A percentile compares a stretch with the other conserved stretches of the same genome.
phyloP scores from a whole-genome alignment of 208 protist species.

The Trypanosoma congolense region DNA sequence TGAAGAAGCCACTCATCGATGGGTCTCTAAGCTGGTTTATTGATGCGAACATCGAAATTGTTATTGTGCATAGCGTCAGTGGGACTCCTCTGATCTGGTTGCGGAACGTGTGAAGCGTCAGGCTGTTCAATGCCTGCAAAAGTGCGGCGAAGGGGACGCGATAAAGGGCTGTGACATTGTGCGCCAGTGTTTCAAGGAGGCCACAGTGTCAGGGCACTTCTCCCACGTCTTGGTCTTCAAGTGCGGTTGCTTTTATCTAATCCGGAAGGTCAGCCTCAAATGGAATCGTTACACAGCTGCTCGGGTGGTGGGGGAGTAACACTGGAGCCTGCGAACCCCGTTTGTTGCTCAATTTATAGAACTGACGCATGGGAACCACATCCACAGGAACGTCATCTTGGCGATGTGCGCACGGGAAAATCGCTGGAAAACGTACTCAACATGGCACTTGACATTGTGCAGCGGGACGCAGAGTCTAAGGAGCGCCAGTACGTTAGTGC shows the following conservation, averaged over 20 bases:
- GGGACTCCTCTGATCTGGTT: constrained; percentile 18
- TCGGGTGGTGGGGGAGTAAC: neutral
- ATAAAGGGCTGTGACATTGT: constrained; percentile 9
- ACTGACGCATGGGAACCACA: constrained; percentile 25
- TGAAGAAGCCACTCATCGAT: constrained; percentile 27
- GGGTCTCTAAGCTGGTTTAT: constrained; percentile 25
- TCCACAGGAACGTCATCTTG: constrained; percentile 8
- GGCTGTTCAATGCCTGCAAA: constrained; percentile 9
- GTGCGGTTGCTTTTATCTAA: constrained; percentile 13
- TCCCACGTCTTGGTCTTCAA: constrained; percentile 12
- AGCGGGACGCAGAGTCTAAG: constrained; percentile 11
- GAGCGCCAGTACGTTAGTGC: neutral
- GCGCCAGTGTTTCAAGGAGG: constrained; percentile 6
- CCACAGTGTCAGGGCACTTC: neutral
- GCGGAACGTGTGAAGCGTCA: constrained; percentile 14
- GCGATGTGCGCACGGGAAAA: constrained; percentile 2
- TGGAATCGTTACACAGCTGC: neutral
- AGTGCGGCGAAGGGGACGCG: constrained; percentile 20
- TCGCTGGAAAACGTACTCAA: constrained; percentile 12
- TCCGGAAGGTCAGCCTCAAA: neutral
- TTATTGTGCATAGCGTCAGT: constrained; percentile 21
- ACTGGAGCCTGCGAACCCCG: neutral
- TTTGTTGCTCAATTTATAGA: constrained; percentile 20
- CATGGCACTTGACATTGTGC: constrained; percentile 11
- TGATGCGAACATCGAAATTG: constrained; percentile 21